Evolutionary conservation across 2,329 filamentous ascomycete genomes (phyloP), one percentile per base, ranked within the genome.

Genomic region (Fusarium sp.): DNA sequence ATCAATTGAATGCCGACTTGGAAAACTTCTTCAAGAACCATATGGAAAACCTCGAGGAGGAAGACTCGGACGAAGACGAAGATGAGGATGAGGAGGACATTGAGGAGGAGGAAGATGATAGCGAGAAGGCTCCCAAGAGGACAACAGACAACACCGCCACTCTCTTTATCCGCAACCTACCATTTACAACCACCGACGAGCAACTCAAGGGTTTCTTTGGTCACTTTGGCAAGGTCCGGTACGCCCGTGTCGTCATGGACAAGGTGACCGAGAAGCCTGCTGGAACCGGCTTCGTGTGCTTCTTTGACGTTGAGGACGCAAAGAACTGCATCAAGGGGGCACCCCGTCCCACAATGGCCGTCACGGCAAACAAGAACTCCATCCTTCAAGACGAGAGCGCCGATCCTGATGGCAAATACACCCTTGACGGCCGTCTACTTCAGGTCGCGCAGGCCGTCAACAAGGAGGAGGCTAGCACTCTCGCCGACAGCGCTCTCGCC

Each of bases 281-380:
- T 56, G 96, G 96, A 29, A 98, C 96, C 35, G 96, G 93, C 5
- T 99, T 99, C 79, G 96, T 98, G 33, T 97, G 94, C 84, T 99
- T 99, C 84, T 92, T 92, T 83, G 92, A 92, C 58, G 84, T 87
- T 40, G 90, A 92, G 22, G 94, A 98, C 79, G 94, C 92, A 73
- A 91, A 92, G 79, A 82, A 87, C 22, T 98, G 96, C 80, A 86
- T 98, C 70, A 92, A 91, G 73, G 88, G 86, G 16, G 93, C 95
- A 2, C 96, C 96, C 1, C 90, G 88, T 29, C 82, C 85, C 33
- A 84, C 87, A 67, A 83, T 86, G 22, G 77, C 83, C 2, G 73
- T 83, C 11, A 79, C 85, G n/a, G 83, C 86, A 17, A 84, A 89
- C 70, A 93, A 93, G 77, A 92, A 92, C 71, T 98, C 96, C 0